A percentile compares a stretch with the other conserved stretches of the same genome.
phyloP scores from a whole-genome alignment of 768 basidiomycete species.

The Agrocybe praecox region DNA sequence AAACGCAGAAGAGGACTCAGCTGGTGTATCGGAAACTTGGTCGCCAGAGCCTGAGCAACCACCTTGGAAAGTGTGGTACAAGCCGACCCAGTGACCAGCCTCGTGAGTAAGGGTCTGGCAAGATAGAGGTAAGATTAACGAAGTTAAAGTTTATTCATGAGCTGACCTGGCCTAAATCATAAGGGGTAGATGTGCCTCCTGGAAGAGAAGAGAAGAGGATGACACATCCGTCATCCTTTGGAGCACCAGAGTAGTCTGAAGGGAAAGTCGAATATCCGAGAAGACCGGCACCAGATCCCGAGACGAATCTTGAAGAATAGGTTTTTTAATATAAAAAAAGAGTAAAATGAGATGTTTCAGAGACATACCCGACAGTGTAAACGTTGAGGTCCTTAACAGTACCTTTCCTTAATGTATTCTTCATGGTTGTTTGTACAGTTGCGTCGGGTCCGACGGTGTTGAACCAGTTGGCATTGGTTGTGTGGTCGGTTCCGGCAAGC shows the following conservation, averaged over 20 bases:
- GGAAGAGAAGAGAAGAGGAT: conserved; percentile 44
- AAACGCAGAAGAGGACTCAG: conserved; percentile 43
- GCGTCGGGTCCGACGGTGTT: conserved; percentile 37
- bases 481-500: conserved; percentile 44
- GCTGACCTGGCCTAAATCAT: conserved; percentile 43
- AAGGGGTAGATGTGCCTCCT: conserved; percentile 42
- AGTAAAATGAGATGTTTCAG: neutral
- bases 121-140: neutral
- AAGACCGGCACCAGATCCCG: conserved; percentile 33
- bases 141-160: neutral
- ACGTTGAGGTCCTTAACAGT: conserved; percentile 44
- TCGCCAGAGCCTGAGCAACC: conserved; percentile 45
- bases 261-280: conserved; percentile 62
- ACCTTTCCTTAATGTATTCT: conserved; percentile 44
- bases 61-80: conserved; percentile 63
- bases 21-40: conserved; percentile 46
- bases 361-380: conserved; percentile 50
- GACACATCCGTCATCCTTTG: conserved; percentile 52
- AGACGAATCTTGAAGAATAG: conserved; percentile 19
- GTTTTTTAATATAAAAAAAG: neutral
- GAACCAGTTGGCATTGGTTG: conserved; percentile 51
- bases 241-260: conserved; percentile 35
- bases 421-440: conserved; percentile 48
- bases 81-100: conserved; percentile 62
- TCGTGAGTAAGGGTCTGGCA: conserved; percentile 53